Evolutionary conservation across 2,329 filamentous ascomycete species (phyloP).

Genomic region (Fusarium veterinarium): DNA sequence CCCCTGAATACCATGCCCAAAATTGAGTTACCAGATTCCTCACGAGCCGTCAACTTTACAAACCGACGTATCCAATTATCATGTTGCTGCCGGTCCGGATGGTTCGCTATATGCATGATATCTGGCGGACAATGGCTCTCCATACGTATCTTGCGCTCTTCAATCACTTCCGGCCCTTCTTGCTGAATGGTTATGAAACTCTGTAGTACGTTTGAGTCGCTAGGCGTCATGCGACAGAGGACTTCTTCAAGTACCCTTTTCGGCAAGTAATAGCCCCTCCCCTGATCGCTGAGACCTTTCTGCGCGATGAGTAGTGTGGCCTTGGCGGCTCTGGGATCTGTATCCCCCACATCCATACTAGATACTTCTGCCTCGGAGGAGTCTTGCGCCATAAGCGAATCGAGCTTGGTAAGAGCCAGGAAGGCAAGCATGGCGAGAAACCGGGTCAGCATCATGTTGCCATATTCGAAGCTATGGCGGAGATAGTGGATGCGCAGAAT

Average conservation of each 20-base stretch:
- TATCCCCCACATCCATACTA: not conserved
- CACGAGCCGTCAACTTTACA: not conserved
- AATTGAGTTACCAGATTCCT: not conserved
- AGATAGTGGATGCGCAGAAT: conserved; percentile 23
- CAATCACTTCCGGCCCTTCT: not conserved
- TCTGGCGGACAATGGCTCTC: conserved; percentile 11
- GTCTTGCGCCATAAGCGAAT: not conserved
- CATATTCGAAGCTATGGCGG: conserved; percentile 20
- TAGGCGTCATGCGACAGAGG: not conserved
- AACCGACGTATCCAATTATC: conserved; percentile 4
- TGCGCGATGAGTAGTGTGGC: conserved; percentile 5
- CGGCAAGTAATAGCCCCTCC: conserved; percentile 10
- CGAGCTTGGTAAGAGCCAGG: not conserved
- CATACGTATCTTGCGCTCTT: conserved; percentile 1
- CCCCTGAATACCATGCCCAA: conserved; percentile 1
- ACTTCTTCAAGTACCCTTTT: not conserved
- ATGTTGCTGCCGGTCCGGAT: not conserved
- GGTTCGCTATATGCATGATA: not conserved
- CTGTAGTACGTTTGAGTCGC: not conserved
- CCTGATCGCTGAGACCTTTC: conserved; percentile 21
- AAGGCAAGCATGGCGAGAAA: conserved; percentile 12
- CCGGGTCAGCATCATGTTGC: conserved; percentile 11
- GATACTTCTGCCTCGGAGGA: not conserved
- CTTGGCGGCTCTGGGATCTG: not conserved
- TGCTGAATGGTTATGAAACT: not conserved